Base-by-base conservation (phyloP, 257 asterid species). In the Nicotiana sylvestris region DNA sequence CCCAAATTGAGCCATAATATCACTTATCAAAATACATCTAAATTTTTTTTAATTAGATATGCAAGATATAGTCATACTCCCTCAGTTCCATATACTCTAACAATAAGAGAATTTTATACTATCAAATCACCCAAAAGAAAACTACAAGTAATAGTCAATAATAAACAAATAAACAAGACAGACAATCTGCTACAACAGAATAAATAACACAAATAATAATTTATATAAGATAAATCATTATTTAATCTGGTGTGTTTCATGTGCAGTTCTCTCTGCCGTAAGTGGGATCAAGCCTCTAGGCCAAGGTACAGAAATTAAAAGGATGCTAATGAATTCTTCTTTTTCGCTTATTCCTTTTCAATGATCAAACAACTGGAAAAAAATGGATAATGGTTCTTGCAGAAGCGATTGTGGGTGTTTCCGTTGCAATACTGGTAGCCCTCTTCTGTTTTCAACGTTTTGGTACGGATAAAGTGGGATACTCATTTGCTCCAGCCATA, bases 391-490 rank as follows among this genome's bases (percentile, higher is more conserved):
- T n/a, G 9, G 4, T 13, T 4, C 21, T 39, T 43, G 61, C 89
- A 91, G 93, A 86, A 1, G 60, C 60, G 9, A 43, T 91, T 72
- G 90, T 89, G 16, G 81, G 90, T 87, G 69, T 85, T 77, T 90
- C 97, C 8, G 86, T 90, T 0, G 89, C 18, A n/a, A 91, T 93
- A 55, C 80, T 91, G 60, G 60, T 93, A 17, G 9, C 46, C 13
- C 80, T 90, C 9, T 93, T 92, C 87, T 58, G 32, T 60, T 77
- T 87, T 43, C 97, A 92, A 85, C 82, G 92, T 81, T 84, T 90
- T 9, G 96, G 95, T 30, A 93, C 93, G 0, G 97, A 92, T 69
- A 92, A 90, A 86, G 93, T 91, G 11, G 97, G 97, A 29, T 93
- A 87, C 82, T 72, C 74, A 5, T 93, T 93, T 81, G 96, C 95